Base-by-base conservation (phyloP, 2,329 filamentous ascomycete genomes). In the Aspergillus sp. region DNA sequence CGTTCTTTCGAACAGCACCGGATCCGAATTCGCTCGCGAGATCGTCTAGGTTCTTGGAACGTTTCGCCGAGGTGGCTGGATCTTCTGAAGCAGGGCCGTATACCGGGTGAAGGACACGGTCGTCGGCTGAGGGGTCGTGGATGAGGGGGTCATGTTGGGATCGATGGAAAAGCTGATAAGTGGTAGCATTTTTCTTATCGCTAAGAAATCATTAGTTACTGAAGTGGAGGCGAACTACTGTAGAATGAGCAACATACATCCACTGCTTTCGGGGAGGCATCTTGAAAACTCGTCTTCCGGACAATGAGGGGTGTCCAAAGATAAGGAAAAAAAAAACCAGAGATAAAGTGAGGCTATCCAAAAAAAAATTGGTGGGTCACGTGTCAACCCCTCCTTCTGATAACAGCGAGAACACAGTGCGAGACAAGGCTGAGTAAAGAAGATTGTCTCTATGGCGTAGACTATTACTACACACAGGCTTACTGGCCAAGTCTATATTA, bases 111-210 rank as follows among this genome's bases (percentile, higher is more conserved):
- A 99, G 87, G 74, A 99, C 90, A 87, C 97, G 95, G 68, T 92
- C 89, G 53, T 94, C 91, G 58, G 92, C 93, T 72, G 89, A 85
- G 71, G 90, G 86, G 82, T 99, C 93, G 85, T 99, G 91, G 76
- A 99, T 97, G 71, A 94, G 87, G 51, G 96, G 95, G 78, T 99
- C 95, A 87, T 97, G 92, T 80, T 99, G 96, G 38, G 94, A 92
- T 73, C 95, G 92, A 81, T 97, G 92, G 71, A 98, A 92, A 76
- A 99, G 91, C 70, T 91, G 90, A 80, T 96, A 98, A 80, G 93
- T 95, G 76, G 91, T 91, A 70, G 95, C 93, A 63, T 86, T 90
- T 80, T 97, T 96, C 83, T 97, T 97, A 83, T 97, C 86, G 69
- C 87, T 89, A 74, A 70, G 76, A 59, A 76, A 71, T 69, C 61